phyloP scores from a whole-genome alignment of 345 rosid species.

The Gynandropsis gynandra region DNA sequence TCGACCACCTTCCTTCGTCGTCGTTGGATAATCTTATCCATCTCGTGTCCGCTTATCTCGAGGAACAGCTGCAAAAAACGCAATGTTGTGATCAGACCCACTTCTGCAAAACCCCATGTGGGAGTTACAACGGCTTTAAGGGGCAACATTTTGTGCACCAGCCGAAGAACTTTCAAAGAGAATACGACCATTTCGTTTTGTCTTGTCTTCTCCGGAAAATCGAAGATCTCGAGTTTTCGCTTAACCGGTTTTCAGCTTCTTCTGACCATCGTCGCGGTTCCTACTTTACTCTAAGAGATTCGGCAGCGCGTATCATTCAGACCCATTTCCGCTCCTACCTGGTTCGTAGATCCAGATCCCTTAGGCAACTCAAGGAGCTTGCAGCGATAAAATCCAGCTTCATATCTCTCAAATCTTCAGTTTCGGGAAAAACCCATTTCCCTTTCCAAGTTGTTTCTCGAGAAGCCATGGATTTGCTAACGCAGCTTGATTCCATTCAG shows the following conservation, averaged over 20 bases:
- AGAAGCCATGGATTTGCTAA: slow-evolving; percentile 57
- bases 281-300: slow-evolving; percentile 41
- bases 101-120: slow-evolving; percentile 10
- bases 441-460: slow-evolving; percentile 41
- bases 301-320: slow-evolving; percentile 81
- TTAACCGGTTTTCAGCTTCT: slow-evolving; percentile 28
- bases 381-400: slow-evolving; percentile 61
- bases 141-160: slow-evolving; percentile 15
- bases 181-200: slow-evolving; percentile 24
- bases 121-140: slow-evolving; percentile 10
- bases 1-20: slow-evolving; percentile 24
- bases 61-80: slow-evolving; percentile 31
- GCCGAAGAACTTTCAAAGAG: slow-evolving; percentile 19
- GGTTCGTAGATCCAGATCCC: slow-evolving; percentile 67
- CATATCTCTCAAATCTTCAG: slow-evolving; percentile 51
- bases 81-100: slow-evolving; percentile 18
- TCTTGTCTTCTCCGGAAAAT: slow-evolving; percentile 52
- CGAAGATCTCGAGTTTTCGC: slow-evolving; percentile 45
- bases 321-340: slow-evolving; percentile 69
- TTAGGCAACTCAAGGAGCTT: slow-evolving; percentile 70
- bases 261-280: slow-evolving; percentile 17
- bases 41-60: slow-evolving; percentile 41
- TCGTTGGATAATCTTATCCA: slow-evolving; percentile 45
- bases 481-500: slow-evolving; percentile 71
- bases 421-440: slow-evolving; percentile 41